These are phyloP conservation scores for Fraxinus sp. DNA, from an alignment of 305 asterid species.

Conservation along the genomic window DNA sequence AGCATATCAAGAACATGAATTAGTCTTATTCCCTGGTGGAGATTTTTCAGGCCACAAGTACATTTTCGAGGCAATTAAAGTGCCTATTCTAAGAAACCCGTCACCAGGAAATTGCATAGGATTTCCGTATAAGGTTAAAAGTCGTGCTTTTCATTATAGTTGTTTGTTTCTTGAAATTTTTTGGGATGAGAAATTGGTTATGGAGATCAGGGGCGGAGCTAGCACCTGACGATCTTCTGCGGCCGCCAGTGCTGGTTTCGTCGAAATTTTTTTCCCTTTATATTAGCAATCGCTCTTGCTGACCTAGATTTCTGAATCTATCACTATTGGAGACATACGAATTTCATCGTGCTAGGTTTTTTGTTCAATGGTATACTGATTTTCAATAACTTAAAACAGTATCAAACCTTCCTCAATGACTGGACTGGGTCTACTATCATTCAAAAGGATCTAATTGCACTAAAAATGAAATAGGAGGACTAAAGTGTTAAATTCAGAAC, in stretches of 20 bases:
- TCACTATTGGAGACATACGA: background rate
- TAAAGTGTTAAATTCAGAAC: background rate
- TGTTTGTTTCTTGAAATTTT: slow-evolving; percentile 32
- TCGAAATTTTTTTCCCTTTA: background rate
- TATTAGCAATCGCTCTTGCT: background rate
- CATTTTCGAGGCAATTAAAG: slow-evolving; percentile 28
- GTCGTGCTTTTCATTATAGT: slow-evolving; percentile 33
- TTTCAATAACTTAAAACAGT: background rate
- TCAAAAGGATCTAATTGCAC: background rate
- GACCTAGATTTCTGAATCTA: background rate
- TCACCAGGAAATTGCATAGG: slow-evolving; percentile 17
- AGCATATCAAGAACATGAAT: slow-evolving; percentile 17
- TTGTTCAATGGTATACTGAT: background rate
- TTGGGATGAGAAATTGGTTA: slow-evolving; percentile 38
- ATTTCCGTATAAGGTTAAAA: slow-evolving; percentile 34
- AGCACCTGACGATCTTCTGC: background rate
- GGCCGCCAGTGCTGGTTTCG: background rate
- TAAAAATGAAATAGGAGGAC: background rate
- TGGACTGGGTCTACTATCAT: background rate
- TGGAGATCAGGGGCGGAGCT: background rate
- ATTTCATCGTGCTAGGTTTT: slow-evolving; percentile 18
- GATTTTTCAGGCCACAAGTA: slow-evolving; percentile 27
- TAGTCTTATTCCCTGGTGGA: slow-evolving; percentile 16
- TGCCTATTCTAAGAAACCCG: slow-evolving; percentile 22
- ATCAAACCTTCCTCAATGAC: background rate